Base-by-base conservation (phyloP, 495 filamentous ascomycete genomes). In the Penicillium crystallinum region DNA sequence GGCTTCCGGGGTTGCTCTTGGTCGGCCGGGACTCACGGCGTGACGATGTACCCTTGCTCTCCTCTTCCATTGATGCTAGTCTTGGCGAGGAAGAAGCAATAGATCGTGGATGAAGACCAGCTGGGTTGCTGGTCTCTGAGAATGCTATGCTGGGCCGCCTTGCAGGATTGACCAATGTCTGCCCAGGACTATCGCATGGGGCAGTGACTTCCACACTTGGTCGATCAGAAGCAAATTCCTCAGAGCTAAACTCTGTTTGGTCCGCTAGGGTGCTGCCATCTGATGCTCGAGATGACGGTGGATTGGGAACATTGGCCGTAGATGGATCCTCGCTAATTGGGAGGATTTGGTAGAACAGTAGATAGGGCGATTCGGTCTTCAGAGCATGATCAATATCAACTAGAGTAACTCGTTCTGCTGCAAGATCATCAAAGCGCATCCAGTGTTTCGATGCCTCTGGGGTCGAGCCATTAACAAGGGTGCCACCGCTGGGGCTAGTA, bases 291-390 rank as follows among this genome's bases (percentile, higher is more conserved):
- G 82, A 86, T 5, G 84, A 77, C 9, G 82, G 77, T 3, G 79
- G 73, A 4, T 81, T 76, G 23, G 72, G 69, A 31, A 77, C 57
- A 34, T 76, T 77, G 9, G 78, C 78, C 46, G 77, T 71, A 0
- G 78, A 67, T 6, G 80, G 72, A 41, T 88, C 82, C 39, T 87
- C 86, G 25, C 87, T 81, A 54, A 95, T 87, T 0, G 92, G 93
- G 31, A 90, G 77, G 34, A 97, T 91, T 65, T 96, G 92, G 60
- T 96, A 98, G 68, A 97, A 96, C 0, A 98, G 72, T 2, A 98
- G 79, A 58, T 98, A 98, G 4, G 93, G 92, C 54, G 87, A 91
- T 63, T 96, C 92, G n/a, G 85, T 78, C 48, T 80, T 83, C 46
- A 97, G 68, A 31, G 81, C 78, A 51, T 88, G 75, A 43, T 90